Evolutionary conservation across 305 asterid species (phyloP).

Genomic region (Petunia hybrid): DNA sequence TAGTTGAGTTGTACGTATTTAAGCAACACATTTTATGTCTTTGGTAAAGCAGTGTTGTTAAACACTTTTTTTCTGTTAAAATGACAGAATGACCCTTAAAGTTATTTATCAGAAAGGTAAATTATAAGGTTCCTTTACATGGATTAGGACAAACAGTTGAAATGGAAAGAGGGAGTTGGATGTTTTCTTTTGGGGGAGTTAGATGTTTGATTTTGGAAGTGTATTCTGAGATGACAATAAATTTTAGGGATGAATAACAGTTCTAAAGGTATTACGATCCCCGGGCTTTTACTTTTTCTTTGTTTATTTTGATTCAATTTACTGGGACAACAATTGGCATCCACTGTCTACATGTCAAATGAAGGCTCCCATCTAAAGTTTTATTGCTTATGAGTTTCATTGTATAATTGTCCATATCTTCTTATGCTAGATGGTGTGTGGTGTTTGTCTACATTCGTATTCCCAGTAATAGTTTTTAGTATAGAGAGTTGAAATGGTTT

Average conservation of each 20-base stretch:
- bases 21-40: background rate
- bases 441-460: background rate
- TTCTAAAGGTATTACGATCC: background rate
- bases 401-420: background rate
- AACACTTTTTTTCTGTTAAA: no score
- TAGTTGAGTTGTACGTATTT: background rate
- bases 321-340: background rate
- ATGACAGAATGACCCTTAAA: no score
- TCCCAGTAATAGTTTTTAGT: constrained; percentile 6
- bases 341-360: background rate
- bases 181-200: no score
- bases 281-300: background rate
- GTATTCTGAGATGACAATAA: no score
- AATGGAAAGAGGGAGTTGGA: no score
- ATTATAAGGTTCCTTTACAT: no score
- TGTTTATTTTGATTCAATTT: background rate
- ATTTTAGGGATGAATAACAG: background rate
- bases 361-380: background rate
- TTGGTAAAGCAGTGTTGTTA: no score
- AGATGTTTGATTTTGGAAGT: no score
- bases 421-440: background rate
- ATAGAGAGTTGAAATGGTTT: constrained; percentile 27
- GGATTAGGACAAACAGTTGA: no score
- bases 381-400: background rate
- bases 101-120: no score